Percentiles rank a stretch among this genome's conserved stretches.
These are phyloP conservation scores for Deakozyma indianensis DNA, from an alignment of 805 yeast genomes.

Conservation along the genomic window DNA sequence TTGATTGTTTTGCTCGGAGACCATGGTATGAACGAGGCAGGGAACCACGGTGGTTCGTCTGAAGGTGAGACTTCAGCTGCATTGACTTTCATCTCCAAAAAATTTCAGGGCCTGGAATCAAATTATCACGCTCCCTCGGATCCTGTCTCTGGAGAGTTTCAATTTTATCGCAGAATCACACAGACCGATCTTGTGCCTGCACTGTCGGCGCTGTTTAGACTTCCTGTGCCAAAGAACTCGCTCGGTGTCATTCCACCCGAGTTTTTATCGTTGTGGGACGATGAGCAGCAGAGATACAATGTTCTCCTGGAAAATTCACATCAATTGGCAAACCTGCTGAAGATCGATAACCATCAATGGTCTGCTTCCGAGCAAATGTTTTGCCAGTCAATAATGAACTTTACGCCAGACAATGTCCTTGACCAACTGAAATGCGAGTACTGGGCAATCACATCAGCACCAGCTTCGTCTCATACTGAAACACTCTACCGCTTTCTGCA, in stretches of 20 bases:
- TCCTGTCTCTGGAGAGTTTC: constrained; percentile 28
- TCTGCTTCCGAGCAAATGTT: constrained; percentile 2
- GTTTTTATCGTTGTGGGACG: constrained; percentile 37
- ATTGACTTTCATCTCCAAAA: constrained; percentile 51
- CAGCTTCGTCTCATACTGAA: constrained; percentile 5
- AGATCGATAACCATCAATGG: neutral
- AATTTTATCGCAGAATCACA: constrained; percentile 38
- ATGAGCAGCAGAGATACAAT: constrained; percentile 38
- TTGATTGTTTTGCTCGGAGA: constrained; percentile 74
- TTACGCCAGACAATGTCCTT: constrained; percentile 2
- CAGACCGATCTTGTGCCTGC: constrained; percentile 71
- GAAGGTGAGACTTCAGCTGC: constrained; percentile 86
- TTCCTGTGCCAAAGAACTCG: constrained; percentile 58
- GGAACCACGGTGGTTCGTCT: constrained; percentile 95
- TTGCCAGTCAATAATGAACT: constrained; percentile 6
- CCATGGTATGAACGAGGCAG: constrained; percentile 92
- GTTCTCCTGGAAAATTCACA: constrained; percentile 28
- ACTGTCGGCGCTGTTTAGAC: constrained; percentile 40
- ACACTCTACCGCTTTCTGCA: constrained; percentile 25
- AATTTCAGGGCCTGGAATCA: constrained; percentile 24
- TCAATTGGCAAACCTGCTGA: constrained; percentile 11
- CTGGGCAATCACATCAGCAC: constrained; percentile 1
- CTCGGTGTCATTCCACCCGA: constrained; percentile 58
- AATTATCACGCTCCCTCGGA: constrained; percentile 7
- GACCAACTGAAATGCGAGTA: constrained; percentile 8